phyloP scores from a whole-genome alignment of 192 early-diverging fungal species.

The Podila epicladia region DNA sequence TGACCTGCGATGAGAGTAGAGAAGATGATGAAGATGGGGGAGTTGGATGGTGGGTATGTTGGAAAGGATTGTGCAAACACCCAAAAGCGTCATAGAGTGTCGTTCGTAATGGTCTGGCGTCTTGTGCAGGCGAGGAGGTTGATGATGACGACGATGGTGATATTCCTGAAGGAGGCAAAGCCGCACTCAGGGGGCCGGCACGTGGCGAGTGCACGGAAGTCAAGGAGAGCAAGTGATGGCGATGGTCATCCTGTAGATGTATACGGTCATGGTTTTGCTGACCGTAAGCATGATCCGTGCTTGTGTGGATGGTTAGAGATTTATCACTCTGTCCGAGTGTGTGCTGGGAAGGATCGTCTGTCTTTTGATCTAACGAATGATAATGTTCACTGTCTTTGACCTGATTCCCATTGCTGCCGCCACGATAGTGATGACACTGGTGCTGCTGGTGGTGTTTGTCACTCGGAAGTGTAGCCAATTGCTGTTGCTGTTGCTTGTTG shows the following conservation, averaged over 20 bases:
- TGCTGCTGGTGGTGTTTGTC: background rate
- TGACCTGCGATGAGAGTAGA: too few species aligned
- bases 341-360: too few species aligned
- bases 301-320: background rate
- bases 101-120: slow-evolving; percentile 28
- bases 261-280: background rate
- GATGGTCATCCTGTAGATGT: background rate
- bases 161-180: slow-evolving; percentile 1
- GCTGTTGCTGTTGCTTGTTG: slow-evolving; percentile 10
- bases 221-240: background rate
- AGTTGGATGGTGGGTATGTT: slow-evolving; percentile 24
- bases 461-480: background rate
- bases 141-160: background rate
- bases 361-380: too few species aligned
- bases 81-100: slow-evolving; percentile 46
- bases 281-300: background rate
- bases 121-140: slow-evolving; percentile 12
- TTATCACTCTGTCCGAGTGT: background rate
- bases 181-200: background rate
- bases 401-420: background rate
- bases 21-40: slow-evolving; percentile 1
- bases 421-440: background rate
- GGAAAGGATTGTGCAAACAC: slow-evolving; percentile 33
- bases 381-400: too few species aligned
- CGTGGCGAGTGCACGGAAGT: background rate